Conservation (phyloP, 768 basidiomycete species). For the Tricholoma bakamatsutake region DNA sequence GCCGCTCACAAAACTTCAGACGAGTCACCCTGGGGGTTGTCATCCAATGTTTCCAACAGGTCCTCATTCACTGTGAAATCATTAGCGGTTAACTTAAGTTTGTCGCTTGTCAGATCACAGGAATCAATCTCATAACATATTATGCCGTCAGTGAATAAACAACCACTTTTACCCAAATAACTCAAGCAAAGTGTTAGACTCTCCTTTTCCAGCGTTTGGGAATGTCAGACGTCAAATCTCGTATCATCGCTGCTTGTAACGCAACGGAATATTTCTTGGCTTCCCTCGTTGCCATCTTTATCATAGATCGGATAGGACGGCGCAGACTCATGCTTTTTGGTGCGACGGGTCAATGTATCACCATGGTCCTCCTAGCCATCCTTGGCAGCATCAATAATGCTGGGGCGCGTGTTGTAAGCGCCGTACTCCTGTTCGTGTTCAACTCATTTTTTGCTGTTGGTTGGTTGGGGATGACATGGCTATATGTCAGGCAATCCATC, state of each 20-base stretch:
- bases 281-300: constrained; percentile 63
- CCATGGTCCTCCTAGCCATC: constrained; percentile 56
- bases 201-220: constrained; percentile 55
- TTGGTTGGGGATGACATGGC: constrained; percentile 69
- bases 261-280: constrained; percentile 70
- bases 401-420: constrained; percentile 44
- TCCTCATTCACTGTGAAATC: constrained; percentile 1
- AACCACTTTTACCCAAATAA: neutral
- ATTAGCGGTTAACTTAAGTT: neutral
- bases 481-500: constrained; percentile 42
- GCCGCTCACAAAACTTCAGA: constrained; percentile 56
- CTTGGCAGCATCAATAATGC: constrained; percentile 46
- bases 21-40: constrained; percentile 48
- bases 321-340: constrained; percentile 69
- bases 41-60: constrained; percentile 63
- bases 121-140: constrained; percentile 64
- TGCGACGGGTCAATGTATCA: constrained; percentile 50
- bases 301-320: constrained; percentile 70
- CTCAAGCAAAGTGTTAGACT: constrained; percentile 30
- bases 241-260: constrained; percentile 61
- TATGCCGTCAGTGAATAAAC: constrained; percentile 26
- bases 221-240: constrained; percentile 49
- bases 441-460: constrained; percentile 67
- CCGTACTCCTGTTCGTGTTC: constrained; percentile 61
- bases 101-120: constrained; percentile 36